Base-by-base conservation (phyloP, 176 grass and related monocot species). In the Alopecurus myosuroides region DNA sequence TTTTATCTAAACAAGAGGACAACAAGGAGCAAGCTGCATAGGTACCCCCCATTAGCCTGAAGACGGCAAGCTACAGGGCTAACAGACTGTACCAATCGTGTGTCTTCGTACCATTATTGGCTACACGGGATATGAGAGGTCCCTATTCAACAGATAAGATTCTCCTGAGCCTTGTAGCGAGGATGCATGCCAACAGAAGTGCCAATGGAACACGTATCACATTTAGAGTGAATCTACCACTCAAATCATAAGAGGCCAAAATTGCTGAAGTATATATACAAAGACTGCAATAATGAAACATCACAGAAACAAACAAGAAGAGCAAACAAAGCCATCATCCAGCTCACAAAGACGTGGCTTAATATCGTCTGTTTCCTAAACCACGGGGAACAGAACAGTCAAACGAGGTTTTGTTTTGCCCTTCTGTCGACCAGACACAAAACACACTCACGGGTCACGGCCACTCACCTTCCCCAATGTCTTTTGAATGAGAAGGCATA, bases 181-280 rank as follows among this genome's bases (percentile, higher is more conserved):
- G 51, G 15, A 37, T 11, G 45, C 26, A n/a, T 73, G 67, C 23
- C 23, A 31, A 36, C 40, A 76, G 29, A 8, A 74, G 26, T 50
- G 61, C 41, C n/a, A 68, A 51, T 1, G 30, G 23, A 37, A 35
- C 62, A 52, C 35, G 7, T 36, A 65, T 10, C n/a, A 53, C 80
- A 70, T 70, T 22, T 8, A 28, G 22, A 39, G 65, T 39, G 82
- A 84, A 64, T 76, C 6, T 63, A 22, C 30, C 42, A 29, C 33
- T 29, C 82, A 61, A 62, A 75, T 49, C 82, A 62, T 56, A 84
- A 17, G 82, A 63, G 29, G 41, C 20, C 70, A 84, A 76, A 76
- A 65, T 39, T n/a, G 71, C 23, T 12, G 33, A 35, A 52, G 17
- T 19, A 40, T 46, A 76, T 19, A 40, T 46, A 76, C 71, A 19